Percentiles rank a stretch among this genome's conserved stretches.
These are phyloP conservation scores for Brassica cretica DNA, from an alignment of 345 rosid species.

Conservation along the genomic window DNA sequence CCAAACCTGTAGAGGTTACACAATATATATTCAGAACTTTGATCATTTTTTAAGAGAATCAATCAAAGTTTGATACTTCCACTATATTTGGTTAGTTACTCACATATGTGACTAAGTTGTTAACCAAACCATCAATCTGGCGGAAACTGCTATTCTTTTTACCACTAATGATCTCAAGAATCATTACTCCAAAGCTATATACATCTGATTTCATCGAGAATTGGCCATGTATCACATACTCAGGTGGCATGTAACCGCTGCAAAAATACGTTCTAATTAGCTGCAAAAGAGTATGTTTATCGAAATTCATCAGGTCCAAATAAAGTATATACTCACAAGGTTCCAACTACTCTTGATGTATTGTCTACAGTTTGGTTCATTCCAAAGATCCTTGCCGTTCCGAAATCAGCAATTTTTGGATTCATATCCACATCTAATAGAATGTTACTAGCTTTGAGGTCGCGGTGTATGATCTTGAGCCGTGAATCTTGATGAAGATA, in stretches of 20 bases:
- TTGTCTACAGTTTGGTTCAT: slow-evolving; percentile 36
- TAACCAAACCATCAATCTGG: slow-evolving; percentile 18
- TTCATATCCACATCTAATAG: slow-evolving; percentile 53
- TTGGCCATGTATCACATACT: slow-evolving; percentile 38
- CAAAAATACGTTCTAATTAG: not conserved
- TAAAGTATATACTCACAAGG: slow-evolving; percentile 47
- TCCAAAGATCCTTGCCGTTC: slow-evolving; percentile 53
- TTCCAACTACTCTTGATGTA: slow-evolving; percentile 54
- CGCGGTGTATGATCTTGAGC: slow-evolving; percentile 58
- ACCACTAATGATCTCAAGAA: slow-evolving; percentile 33
- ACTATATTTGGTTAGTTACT: not conserved
- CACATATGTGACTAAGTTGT: slow-evolving; percentile 37
- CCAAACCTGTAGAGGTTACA: slow-evolving; percentile 30
- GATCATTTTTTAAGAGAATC: not conserved
- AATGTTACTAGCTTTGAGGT: slow-evolving; percentile 57
- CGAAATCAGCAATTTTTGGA: slow-evolving; percentile 64
- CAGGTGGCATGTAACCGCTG: slow-evolving; percentile 47
- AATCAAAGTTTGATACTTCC: not conserved
- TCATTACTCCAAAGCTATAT: slow-evolving; percentile 36
- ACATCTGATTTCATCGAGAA: slow-evolving; percentile 38
- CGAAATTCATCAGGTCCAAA: not conserved
- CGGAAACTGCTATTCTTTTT: slow-evolving; percentile 32
- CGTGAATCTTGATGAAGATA: slow-evolving; percentile 47
- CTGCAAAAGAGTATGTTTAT: not conserved
- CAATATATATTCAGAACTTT: not conserved